Evolutionary conservation across 1,284 basidiomycete species (phyloP).

Genomic region (Ganoderma multipileum): DNA sequence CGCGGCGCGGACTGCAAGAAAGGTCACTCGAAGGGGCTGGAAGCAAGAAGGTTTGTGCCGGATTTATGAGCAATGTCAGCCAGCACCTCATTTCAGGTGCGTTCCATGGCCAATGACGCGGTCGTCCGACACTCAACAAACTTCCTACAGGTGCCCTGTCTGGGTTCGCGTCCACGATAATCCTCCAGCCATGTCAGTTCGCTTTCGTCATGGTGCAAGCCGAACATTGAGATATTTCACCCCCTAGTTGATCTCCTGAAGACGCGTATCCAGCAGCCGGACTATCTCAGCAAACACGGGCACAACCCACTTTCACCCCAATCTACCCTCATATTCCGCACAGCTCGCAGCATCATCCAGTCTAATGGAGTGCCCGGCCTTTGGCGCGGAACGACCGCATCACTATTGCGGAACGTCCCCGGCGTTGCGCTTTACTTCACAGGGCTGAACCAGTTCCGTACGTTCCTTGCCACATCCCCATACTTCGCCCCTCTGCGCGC

Average conservation of each 20-base stretch:
- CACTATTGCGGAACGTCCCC: constrained; percentile 87
- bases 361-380: constrained; percentile 71
- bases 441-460: constrained; percentile 79
- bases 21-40: background rate
- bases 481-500: constrained; percentile 58
- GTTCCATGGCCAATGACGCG: constrained; percentile 17
- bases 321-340: constrained; percentile 49
- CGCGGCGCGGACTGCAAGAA: constrained; percentile 6
- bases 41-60: constrained; percentile 14
- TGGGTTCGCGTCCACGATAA: constrained; percentile 75
- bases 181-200: constrained; percentile 77
- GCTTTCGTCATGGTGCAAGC: background rate
- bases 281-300: constrained; percentile 50
- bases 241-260: constrained; percentile 85
- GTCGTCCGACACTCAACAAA: background rate
- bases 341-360: constrained; percentile 65
- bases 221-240: background rate
- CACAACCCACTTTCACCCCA: constrained; percentile 30
- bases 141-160: constrained; percentile 67
- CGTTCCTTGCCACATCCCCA: constrained; percentile 69
- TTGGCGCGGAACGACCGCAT: constrained; percentile 89
- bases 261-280: constrained; percentile 85
- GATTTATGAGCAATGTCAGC: constrained; percentile 69
- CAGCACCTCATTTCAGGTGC: constrained; percentile 78
- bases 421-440: constrained; percentile 95